A percentile compares a stretch with the other conserved stretches of the same genome.
Evolutionary conservation across 495 filamentous ascomycete species (phyloP).

Genomic region (Podospora didyma): DNA sequence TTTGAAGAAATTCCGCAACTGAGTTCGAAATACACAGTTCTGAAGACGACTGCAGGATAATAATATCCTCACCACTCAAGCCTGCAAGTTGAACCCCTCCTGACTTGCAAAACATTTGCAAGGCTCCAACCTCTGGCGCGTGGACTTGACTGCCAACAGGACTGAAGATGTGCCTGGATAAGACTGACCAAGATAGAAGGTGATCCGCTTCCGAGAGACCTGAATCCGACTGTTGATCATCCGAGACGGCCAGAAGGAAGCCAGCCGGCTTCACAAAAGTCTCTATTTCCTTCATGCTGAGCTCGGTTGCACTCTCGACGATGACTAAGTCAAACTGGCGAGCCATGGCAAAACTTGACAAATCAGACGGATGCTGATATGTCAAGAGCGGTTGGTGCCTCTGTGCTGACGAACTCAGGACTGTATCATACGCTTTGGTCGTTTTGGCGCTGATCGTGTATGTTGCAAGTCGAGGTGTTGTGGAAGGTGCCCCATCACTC

Average conservation of each 20-base stretch:
- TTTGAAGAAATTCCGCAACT: not conserved
- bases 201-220: not conserved
- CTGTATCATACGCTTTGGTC: not conserved
- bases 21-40: not conserved
- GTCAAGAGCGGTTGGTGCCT: not conserved
- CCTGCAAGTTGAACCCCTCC: not conserved
- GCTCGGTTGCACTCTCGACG: not conserved
- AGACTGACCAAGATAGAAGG: not conserved
- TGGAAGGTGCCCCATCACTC: not conserved
- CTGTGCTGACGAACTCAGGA: not conserved
- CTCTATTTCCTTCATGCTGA: not conserved
- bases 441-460: slow-evolving; percentile 3
- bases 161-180: not conserved
- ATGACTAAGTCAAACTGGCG: slow-evolving; percentile 5
- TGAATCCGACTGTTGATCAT: not conserved
- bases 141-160: not conserved
- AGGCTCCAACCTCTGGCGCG: not conserved
- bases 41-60: slow-evolving; percentile 4
- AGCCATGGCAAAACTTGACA: not conserved
- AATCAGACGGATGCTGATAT: not conserved
- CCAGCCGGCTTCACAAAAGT: slow-evolving; percentile 1
- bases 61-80: not conserved
- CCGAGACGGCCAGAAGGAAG: not conserved
- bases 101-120: not conserved
- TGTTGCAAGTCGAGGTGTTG: slow-evolving; percentile 4